Base-by-base conservation (phyloP, 75 land plant genomes). In the Cryptomeria japonica region DNA sequence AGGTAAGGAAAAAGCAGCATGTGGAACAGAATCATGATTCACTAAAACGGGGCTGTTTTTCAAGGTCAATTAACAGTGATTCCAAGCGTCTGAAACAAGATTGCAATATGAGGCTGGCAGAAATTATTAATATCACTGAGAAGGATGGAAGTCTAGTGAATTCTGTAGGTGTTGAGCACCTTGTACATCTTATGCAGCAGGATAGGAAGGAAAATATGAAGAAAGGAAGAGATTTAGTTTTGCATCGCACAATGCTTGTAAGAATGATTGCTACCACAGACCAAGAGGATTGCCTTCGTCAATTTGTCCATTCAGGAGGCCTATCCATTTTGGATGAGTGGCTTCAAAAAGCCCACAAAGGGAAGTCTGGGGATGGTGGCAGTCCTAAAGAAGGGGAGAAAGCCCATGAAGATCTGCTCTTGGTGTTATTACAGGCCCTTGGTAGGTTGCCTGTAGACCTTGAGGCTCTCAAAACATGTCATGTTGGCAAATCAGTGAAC, bases 311-410 rank as follows among this genome's bases (percentile, higher is more conserved):
- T 28, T 58, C 86, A 16, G 93, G 93, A 58, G 93, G 93, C 25
- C 78, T 92, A 31, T 55, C 84, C 46, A 49, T 92, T 56, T 86
- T 92, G 44, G 93, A 92, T 82, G 89, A 90, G 49, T 92, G 93
- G 93, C 92, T 92, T n/a, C 89, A 87, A 85, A 92, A 92, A 86
- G 89, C 88, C 28, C 92, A 92, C 79, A 92, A 86, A 86, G 92
- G 92, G 37, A 92, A 90, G 84, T 85, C 85, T 83, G 90, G 88
- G 72, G 93, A 90, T 51, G 76, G 87, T 61, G 92, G 93, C 73
- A 87, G 85, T 87, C 89, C 89, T 16, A 87, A 72, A 77, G 92
- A 87, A 64, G 84, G 84, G 41, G 89, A 92, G 70, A 90, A 92
- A 77, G 89, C 55, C 64, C 76, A 80, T n/a, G 92, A 88, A 39